These are phyloP conservation scores for Melampsora medusae DNA, from an alignment of 1,284 basidiomycete genomes.

Conservation along the genomic window DNA sequence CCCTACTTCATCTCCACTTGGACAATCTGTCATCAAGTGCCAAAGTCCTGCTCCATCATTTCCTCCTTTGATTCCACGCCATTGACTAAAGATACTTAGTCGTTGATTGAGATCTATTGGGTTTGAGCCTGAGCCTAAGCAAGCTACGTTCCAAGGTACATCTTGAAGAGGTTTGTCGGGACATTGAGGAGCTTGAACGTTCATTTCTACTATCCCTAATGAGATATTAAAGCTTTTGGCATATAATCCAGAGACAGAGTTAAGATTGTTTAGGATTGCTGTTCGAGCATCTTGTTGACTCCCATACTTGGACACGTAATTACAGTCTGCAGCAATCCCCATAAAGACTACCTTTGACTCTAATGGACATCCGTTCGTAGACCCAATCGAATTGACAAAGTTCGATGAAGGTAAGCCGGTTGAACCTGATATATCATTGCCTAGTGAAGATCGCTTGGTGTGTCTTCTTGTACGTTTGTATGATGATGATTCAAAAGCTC, in stretches of 20 bases:
- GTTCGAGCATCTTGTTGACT: slow-evolving; percentile 66
- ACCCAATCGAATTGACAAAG: slow-evolving; percentile 52
- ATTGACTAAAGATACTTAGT: slow-evolving; percentile 75
- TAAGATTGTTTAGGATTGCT: slow-evolving; percentile 72
- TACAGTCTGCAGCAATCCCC: slow-evolving; percentile 85
- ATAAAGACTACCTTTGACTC: slow-evolving; percentile 73
- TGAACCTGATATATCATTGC: slow-evolving; percentile 50
- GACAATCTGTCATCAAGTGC: slow-evolving; percentile 85
- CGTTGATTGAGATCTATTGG: slow-evolving; percentile 63
- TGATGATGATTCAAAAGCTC: slow-evolving; percentile 46
- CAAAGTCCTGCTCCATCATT: slow-evolving; percentile 67
- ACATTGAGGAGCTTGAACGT: slow-evolving; percentile 64
- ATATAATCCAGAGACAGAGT: slow-evolving; percentile 74
- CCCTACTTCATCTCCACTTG: slow-evolving; percentile 69
- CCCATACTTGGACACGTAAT: slow-evolving; percentile 67
- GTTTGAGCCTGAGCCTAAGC: slow-evolving; percentile 57
- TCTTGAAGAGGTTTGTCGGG: slow-evolving; percentile 59
- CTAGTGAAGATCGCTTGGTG: slow-evolving; percentile 53
- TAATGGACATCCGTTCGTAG: slow-evolving; percentile 69
- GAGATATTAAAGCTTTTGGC: slow-evolving; percentile 75
- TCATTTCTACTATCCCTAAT: slow-evolving; percentile 75
- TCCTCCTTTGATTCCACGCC: slow-evolving; percentile 70
- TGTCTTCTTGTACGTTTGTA: slow-evolving; percentile 58
- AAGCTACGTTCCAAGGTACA: slow-evolving; percentile 59
- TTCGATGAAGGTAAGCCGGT: slow-evolving; percentile 7